Percentiles rank a stretch among this genome's conserved stretches.
Conservation (phyloP, 306 rosid species). For the Medicago ruthenica region DNA sequence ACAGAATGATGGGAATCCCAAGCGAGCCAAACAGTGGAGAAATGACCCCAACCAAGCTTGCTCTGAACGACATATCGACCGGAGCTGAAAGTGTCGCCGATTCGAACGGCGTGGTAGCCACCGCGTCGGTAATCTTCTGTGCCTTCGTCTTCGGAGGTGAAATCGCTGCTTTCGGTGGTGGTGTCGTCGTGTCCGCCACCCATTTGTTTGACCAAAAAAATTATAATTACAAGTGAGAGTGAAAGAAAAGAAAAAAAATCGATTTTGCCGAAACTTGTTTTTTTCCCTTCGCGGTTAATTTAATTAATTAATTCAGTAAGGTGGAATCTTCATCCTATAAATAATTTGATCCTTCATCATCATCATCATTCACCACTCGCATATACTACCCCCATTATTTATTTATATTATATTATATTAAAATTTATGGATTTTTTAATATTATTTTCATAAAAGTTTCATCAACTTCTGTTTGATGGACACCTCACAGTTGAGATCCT, state of each 20-base stretch:
- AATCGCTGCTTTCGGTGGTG: slow-evolving; percentile 78
- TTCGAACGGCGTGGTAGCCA: slow-evolving; percentile 91
- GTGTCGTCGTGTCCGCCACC: slow-evolving; percentile 61
- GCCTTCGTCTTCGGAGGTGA: slow-evolving; percentile 98
- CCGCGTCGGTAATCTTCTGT: slow-evolving; percentile 95
- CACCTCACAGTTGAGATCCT: no score
- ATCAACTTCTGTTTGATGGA: no score
- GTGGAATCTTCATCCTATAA: slow-evolving; percentile 36
- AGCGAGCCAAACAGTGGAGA: slow-evolving; percentile 99
- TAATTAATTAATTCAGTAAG: slow-evolving; percentile 40
- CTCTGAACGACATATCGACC: slow-evolving; percentile 83
- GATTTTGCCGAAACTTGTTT: background rate
- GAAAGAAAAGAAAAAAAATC: background rate
- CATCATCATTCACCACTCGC: background rate
- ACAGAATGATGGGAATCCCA: slow-evolving; percentile 71
- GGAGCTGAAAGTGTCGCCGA: slow-evolving; percentile 79
- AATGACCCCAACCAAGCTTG: slow-evolving; percentile 99
- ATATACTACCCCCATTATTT: no score
- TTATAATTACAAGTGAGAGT: background rate
- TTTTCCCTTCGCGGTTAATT: slow-evolving; percentile 31
- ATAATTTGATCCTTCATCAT: background rate
- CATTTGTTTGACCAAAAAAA: slow-evolving; percentile 42
- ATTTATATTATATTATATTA: no score
- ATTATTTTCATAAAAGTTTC: no score
- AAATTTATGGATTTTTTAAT: no score